Percentiles rank a stretch among this genome's conserved stretches.
phyloP scores from a whole-genome alignment of 1,284 basidiomycete genomes.

The Cryptococcus wingfieldii region DNA sequence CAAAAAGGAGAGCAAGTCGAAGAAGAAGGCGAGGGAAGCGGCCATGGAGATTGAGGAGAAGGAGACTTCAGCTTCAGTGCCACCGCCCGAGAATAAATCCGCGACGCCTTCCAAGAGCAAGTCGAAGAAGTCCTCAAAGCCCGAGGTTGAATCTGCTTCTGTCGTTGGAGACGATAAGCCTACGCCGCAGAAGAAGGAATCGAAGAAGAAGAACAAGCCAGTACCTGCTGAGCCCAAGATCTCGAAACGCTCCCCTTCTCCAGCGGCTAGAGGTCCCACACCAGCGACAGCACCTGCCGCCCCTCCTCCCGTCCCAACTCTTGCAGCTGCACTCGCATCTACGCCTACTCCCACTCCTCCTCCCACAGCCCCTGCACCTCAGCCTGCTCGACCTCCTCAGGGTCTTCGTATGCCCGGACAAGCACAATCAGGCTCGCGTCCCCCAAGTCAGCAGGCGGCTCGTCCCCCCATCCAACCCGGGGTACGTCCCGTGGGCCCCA shows the following conservation, averaged over 20 bases:
- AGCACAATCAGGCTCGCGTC: neutral
- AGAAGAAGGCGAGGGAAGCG: conserved; percentile 20
- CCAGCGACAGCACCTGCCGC: neutral
- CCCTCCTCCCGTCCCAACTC: conserved; percentile 3
- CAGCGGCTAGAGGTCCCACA: neutral
- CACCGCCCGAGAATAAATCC: conserved; percentile 1
- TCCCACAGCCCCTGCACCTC: conserved; percentile 4
- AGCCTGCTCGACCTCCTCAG: conserved; percentile 6
- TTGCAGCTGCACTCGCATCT: conserved; percentile 2
- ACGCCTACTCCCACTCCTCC: neutral
- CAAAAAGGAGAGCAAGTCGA: conserved; percentile 15
- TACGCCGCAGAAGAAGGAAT: conserved; percentile 16
- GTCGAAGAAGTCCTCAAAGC: conserved; percentile 12
- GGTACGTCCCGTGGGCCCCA: conserved; percentile 9
- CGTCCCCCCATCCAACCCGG: conserved; percentile 7
- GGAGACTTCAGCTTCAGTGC: neutral
- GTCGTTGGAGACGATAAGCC: conserved; percentile 8
- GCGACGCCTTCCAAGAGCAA: conserved; percentile 1
- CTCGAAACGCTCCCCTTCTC: conserved; percentile 6
- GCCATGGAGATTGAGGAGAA: conserved; percentile 14
- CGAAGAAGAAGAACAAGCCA: conserved; percentile 25
- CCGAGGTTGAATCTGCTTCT: neutral
- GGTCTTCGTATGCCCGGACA: neutral
- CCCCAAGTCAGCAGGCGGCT: conserved; percentile 5
- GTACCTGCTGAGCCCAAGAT: conserved; percentile 7